Evolutionary conservation across 2,329 filamentous ascomycete species (phyloP).

Genomic region (Epicoccum nigrum): DNA sequence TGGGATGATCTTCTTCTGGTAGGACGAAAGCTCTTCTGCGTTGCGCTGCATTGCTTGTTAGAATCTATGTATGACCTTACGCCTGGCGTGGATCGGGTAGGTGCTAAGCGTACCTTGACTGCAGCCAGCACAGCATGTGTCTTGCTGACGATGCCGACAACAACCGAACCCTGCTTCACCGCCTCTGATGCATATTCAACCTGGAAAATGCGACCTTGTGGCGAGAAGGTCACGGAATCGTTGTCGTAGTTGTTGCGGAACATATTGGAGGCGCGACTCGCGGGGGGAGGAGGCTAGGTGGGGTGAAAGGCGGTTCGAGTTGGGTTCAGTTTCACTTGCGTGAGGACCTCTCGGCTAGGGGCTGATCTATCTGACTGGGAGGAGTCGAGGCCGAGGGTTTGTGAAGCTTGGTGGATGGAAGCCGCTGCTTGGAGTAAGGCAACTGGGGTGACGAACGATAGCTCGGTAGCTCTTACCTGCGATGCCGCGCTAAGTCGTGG

Average conservation of each 20-base stretch:
- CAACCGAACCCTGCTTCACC: conserved; percentile 98
- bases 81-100: conserved; percentile 14
- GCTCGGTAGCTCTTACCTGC: conserved; percentile 27
- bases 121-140: conserved; percentile 95
- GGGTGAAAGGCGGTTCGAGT: background rate
- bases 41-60: conserved; percentile 72
- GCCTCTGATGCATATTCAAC: conserved; percentile 99
- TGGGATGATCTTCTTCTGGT: conserved; percentile 98
- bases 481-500: conserved; percentile 24
- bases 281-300: conserved; percentile 11
- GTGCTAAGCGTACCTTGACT: conserved; percentile 73
- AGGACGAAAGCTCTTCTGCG: conserved; percentile 98
- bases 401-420: conserved; percentile 12
- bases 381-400: background rate
- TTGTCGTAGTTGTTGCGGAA: conserved; percentile 99
- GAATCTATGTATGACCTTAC: background rate
- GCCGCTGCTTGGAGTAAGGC: conserved; percentile 33
- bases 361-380: background rate
- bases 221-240: conserved; percentile 99
- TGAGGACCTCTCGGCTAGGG: background rate
- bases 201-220: conserved; percentile 98
- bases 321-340: background rate
- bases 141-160: conserved; percentile 96
- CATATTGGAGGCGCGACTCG: conserved; percentile 65
- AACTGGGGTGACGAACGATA: conserved; percentile 40